Base-by-base conservation (phyloP, 1,284 basidiomycete genomes). In the Ustilago hordei region DNA sequence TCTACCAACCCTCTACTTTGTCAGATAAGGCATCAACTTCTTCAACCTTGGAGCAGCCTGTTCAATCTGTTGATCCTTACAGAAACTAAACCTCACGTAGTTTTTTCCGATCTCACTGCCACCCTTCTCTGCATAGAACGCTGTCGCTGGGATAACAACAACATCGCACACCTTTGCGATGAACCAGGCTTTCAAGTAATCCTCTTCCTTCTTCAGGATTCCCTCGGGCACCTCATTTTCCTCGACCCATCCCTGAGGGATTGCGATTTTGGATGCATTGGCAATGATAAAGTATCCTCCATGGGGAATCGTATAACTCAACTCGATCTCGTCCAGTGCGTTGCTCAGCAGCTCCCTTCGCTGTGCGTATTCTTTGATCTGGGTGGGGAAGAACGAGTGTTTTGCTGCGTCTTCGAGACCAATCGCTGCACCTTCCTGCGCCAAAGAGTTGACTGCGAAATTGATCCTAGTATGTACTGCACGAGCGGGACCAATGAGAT, bases 391-490 rank as follows among this genome's bases (percentile, higher is more conserved):
- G 89, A 95, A 99, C 52, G 89, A 86, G 69, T 91, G 90, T 78
- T 92, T 87, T 11, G 87, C 87, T 1, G 92, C 94, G 94, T 53
- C 31, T 47, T 85, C 82, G 93, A 63, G 97, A 88, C 36, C 95
- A 34, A 84, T 81, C 0, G 81, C 83, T 0, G 81, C 69, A n/a
- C 80, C 83, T 61, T 85, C 97, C 19, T 90, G 89, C 0, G 97
- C 96, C 9, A 93, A 93, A 0, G 93, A 95, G 87, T 95, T 96
- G 69, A 92, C 91, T 87, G 93, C 95, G 88, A 98, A 99, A 19
- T 98, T 93, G 84, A 99, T 96, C 48, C 96, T 92, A 0, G 95
- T 95, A 59, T 92, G 92, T 0, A 95, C 96, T 4, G 95, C 94
- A 23, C 97, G 89, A 5, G 94, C 92, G 1, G 96, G 94, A 41